phyloP scores from a whole-genome alignment of 2,329 filamentous ascomycete genomes.

The Neofusicoccum kwambonambiense region DNA sequence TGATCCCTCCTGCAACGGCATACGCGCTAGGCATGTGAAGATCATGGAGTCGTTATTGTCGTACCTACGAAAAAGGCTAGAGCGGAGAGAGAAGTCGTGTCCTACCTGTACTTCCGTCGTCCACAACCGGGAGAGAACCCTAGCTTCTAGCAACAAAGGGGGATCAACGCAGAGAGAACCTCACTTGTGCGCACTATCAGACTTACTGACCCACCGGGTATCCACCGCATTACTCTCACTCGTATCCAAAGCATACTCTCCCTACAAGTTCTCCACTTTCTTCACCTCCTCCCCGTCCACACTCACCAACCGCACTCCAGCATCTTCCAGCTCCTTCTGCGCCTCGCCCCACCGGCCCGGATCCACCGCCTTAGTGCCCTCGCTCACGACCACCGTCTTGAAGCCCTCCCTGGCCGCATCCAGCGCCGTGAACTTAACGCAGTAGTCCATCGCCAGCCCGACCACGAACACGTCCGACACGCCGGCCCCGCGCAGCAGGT shows the following conservation, averaged over 20 bases:
- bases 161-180: no score
- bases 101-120: no score
- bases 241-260: not conserved
- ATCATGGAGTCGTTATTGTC: no score
- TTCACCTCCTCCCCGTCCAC: slow-evolving; percentile 57
- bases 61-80: no score
- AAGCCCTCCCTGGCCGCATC: slow-evolving; percentile 78
- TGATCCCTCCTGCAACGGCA: no score
- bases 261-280: slow-evolving; percentile 40
- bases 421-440: slow-evolving; percentile 77
- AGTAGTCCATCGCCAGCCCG: slow-evolving; percentile 86
- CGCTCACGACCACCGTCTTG: slow-evolving; percentile 70
- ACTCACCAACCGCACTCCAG: slow-evolving; percentile 63
- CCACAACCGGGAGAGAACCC: no score
- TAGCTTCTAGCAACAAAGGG: no score
- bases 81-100: no score
- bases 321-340: slow-evolving; percentile 53
- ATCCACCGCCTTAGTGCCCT: slow-evolving; percentile 75
- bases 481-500: slow-evolving; percentile 53
- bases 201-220: no score
- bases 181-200: no score
- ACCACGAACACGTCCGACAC: slow-evolving; percentile 82
- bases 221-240: not conserved
- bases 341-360: slow-evolving; percentile 56
- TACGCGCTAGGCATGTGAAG: no score